A percentile compares a stretch with the other conserved stretches of the same genome.
phyloP scores from a whole-genome alignment of 139 green algal species.

The Tetradesmus obliquus region DNA sequence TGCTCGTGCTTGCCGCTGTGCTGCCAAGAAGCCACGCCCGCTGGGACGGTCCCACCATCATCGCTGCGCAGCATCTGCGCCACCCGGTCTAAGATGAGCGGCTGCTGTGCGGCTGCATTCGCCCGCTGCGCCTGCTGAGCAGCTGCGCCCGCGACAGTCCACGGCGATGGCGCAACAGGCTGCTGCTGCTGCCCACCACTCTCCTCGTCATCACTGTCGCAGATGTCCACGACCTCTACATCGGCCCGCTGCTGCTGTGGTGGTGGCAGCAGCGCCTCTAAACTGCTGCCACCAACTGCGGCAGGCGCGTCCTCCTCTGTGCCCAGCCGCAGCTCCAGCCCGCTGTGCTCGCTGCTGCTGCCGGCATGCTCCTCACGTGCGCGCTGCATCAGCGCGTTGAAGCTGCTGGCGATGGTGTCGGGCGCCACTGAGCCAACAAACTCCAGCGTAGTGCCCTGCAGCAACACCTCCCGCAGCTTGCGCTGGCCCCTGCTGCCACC shows the following conservation, averaged over 20 bases:
- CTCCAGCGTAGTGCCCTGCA: background rate
- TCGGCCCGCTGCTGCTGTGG: background rate
- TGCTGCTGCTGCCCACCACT: background rate
- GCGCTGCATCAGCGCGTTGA: background rate
- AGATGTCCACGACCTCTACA: background rate
- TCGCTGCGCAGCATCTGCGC: background rate
- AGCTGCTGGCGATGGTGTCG: background rate
- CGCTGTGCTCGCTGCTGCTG: too few relatives aligned
- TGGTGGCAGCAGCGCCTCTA: background rate
- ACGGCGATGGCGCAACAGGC: background rate
- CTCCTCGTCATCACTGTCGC: background rate
- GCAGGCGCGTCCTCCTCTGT: background rate
- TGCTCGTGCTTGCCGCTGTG: background rate
- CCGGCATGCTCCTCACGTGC: background rate
- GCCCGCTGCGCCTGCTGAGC: background rate
- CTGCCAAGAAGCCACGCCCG: background rate
- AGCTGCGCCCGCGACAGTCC: background rate
- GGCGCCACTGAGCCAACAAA: background rate
- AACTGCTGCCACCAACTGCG: background rate
- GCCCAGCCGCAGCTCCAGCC: background rate
- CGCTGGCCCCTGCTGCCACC: background rate
- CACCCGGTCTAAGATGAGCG: background rate
- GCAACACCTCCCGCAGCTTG: background rate
- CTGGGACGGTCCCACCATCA: background rate
- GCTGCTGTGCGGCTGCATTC: background rate